These are phyloP conservation scores for Venustampulla echinocandica DNA, from an alignment of 495 filamentous ascomycete genomes.

Conservation along the genomic window DNA sequence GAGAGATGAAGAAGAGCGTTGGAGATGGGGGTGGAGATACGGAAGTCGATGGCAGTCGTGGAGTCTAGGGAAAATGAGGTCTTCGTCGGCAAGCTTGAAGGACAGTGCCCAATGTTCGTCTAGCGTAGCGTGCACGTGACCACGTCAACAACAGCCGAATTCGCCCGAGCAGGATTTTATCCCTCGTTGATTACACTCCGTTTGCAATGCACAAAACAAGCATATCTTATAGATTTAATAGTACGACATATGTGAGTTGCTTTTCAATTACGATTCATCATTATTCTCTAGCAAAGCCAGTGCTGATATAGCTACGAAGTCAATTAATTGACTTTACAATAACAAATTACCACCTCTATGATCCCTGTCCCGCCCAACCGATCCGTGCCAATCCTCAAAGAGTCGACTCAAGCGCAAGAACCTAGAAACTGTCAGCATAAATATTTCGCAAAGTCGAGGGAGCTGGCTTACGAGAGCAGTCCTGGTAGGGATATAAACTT, in stretches of 20 bases:
- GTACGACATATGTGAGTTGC: too few relatives aligned
- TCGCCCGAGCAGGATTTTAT: not conserved
- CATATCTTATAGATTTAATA: too few relatives aligned
- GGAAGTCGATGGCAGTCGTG: conserved; percentile 12
- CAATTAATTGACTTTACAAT: too few relatives aligned
- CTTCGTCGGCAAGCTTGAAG: conserved; percentile 1
- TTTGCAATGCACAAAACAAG: too few relatives aligned
- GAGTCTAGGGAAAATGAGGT: conserved; percentile 9
- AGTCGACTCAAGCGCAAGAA: conserved; percentile 44
- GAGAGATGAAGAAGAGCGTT: conserved; percentile 32
- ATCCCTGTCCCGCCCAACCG: not conserved
- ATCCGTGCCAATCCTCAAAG: conserved; percentile 25
- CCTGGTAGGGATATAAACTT: conserved; percentile 82
- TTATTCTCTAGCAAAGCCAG: not conserved
- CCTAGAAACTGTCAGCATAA: conserved; percentile 26
- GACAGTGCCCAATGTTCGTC: too few relatives aligned
- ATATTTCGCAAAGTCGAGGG: not conserved
- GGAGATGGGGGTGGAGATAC: conserved; percentile 30
- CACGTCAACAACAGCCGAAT: conserved; percentile 1
- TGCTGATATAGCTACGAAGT: not conserved
- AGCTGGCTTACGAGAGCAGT: conserved; percentile 69
- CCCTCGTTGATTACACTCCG: not conserved
- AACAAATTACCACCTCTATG: too few relatives aligned
- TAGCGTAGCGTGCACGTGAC: conserved; percentile 6
- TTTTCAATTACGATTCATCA: too few relatives aligned